Evolutionary conservation across 2,329 filamentous ascomycete species (phyloP), one percentile per base, ranked within the genome.

Genomic region (Diaporthe ampelina): DNA sequence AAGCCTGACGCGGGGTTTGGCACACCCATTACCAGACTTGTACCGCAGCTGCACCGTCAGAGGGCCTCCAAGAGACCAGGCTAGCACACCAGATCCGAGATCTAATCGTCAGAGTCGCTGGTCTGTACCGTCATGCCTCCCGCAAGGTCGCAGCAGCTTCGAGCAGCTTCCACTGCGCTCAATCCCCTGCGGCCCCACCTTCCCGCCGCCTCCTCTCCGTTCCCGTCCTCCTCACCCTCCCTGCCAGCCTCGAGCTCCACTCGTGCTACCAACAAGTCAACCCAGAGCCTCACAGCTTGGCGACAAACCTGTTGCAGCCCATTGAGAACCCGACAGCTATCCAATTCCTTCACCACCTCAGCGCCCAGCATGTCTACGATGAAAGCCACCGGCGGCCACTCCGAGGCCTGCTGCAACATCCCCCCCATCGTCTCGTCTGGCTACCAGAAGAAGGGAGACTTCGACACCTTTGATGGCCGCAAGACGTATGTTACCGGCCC

Each of bases 401-500:
- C 79, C 59, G 82, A 80, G 75, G 82, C 83, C 74, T 85, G 83
- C 81, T 87, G 85, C 80, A 86, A 83, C 76, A 83, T 86, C 43
- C 84, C 88, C 2, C 86, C 87, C 0, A 83, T 89, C 65, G 81
- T 87, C n/a, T 78, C 81, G 19, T 76, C 81, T 0, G 85, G 83
- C 9, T 89, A 89, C 79, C 76, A 80, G 37, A 76, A 81, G 32
- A 86, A 87, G 78, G 88, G 88, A 70, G 79, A 80, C 40, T 89
- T 87, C 76, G 82, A 85, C 73, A 84, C 80, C 7, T 79, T 87
- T 73, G 85, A 81, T 19, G 85, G 83, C 29, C 73, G 85, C 29
- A 87, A 87, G 76, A 88, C 86, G 17, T 89, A 91, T 75, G 83
- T 87, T 32, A 86, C 85, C 15, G 86, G 87, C 61, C 85, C 88